phyloP scores from a whole-genome alignment of 106 monocot species.

The Acanthochlamys bracteata region DNA sequence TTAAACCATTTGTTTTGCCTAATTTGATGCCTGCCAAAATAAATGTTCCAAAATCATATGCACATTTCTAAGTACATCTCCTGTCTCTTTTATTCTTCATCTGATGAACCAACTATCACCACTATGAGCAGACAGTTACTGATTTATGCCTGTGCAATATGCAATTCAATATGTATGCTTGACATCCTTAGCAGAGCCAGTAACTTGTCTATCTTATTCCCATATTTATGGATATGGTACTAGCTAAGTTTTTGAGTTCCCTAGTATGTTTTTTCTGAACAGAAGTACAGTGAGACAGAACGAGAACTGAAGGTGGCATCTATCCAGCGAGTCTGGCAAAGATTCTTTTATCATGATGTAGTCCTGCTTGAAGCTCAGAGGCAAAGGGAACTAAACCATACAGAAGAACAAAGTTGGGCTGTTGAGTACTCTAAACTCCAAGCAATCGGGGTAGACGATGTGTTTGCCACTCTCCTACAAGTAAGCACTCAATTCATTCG shows the following conservation, averaged over 20 bases:
- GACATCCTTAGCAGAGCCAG: no score
- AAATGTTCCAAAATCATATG: no score
- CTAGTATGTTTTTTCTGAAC: not conserved
- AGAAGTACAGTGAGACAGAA: slow-evolving; percentile 61
- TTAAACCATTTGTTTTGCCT: no score
- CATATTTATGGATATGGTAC: slow-evolving; percentile 2
- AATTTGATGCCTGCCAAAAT: no score
- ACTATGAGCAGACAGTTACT: no score
- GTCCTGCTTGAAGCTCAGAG: slow-evolving; percentile 67
- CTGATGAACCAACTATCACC: no score
- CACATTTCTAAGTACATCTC: no score
- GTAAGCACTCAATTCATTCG: no score
- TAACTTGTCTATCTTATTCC: no score
- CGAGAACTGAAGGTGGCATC: slow-evolving; percentile 61
- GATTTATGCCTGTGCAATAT: no score
- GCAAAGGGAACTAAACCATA: slow-evolving; percentile 34
- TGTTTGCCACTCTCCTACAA: slow-evolving; percentile 71
- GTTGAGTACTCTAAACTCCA: slow-evolving; percentile 51
- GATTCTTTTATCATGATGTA: slow-evolving; percentile 63
- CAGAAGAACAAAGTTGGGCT: slow-evolving; percentile 50
- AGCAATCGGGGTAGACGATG: slow-evolving; percentile 71
- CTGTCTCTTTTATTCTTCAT: no score
- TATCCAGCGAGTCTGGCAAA: slow-evolving; percentile 54
- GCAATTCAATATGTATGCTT: no score
- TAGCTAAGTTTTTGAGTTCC: not conserved